A percentile compares a stretch with the other conserved stretches of the same genome.
Evolutionary conservation across 2,329 filamentous ascomycete species (phyloP).

Genomic region (Sclerotinia spermophila): DNA sequence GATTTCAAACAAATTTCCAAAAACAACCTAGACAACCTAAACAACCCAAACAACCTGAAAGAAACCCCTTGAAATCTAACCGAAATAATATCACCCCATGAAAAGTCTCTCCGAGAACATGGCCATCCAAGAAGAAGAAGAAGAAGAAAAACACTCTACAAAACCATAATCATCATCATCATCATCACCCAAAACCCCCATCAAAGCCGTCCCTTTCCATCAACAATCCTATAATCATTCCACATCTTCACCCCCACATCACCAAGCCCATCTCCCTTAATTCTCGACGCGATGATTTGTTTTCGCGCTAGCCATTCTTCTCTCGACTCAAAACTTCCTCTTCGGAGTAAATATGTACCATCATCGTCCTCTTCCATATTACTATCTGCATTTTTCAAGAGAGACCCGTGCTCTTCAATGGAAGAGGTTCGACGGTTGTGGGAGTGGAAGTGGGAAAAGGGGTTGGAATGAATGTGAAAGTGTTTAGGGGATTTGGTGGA

Average conservation of each 20-base stretch:
- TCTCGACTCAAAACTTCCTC: slow-evolving; percentile 6
- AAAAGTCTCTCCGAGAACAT: neutral
- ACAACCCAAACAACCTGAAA: neutral
- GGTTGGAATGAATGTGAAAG: neutral
- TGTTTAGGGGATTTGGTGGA: neutral
- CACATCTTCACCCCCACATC: neutral
- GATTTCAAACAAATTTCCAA: neutral
- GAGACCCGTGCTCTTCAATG: neutral
- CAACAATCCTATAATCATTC: neutral
- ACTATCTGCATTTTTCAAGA: neutral
- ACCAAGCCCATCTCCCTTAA: neutral
- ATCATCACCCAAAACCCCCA: too few relatives aligned
- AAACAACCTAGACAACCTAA: neutral
- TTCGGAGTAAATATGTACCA: slow-evolving; percentile 12
- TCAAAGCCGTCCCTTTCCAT: neutral
- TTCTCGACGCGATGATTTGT: neutral
- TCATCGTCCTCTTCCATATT: neutral
- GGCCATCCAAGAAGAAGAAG: neutral
- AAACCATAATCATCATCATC: neutral
- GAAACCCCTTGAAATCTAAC: neutral
- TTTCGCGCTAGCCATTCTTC: slow-evolving; percentile 8
- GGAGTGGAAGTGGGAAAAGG: neutral
- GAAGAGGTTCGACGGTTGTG: neutral
- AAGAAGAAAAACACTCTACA: too few relatives aligned
- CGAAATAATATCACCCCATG: neutral